phyloP scores from a whole-genome alignment of 2,329 filamentous ascomycete genomes.

The Fusarium phyllophilum region DNA sequence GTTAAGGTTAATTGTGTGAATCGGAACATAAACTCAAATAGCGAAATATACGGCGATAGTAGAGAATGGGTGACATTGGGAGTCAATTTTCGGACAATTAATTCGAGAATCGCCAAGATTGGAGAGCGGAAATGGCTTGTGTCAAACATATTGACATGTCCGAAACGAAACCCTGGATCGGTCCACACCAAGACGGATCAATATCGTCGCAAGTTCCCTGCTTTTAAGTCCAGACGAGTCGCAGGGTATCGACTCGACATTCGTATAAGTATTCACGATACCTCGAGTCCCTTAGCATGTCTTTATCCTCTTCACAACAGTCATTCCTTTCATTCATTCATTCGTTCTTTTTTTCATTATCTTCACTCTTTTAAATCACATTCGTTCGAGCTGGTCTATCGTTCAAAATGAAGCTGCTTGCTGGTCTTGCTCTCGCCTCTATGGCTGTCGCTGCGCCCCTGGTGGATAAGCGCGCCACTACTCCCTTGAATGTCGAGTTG shows the following conservation, averaged over 20 bases:
- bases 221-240: conserved; percentile 2
- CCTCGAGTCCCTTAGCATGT: conserved; percentile 3
- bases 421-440: conserved; percentile 42
- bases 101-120: neutral
- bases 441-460: conserved; percentile 41
- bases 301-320: neutral
- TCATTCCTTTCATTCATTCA: conserved; percentile 14
- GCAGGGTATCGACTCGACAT: neutral
- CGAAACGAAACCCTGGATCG: conserved; percentile 22
- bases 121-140: neutral
- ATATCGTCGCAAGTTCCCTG: conserved; percentile 14
- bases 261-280: conserved; percentile 30
- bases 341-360: conserved; percentile 20
- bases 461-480: conserved; percentile 49
- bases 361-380: neutral
- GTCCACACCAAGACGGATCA: conserved; percentile 14
- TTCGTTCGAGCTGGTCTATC: conserved; percentile 28
- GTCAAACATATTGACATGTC: conserved; percentile 17
- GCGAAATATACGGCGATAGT: neutral
- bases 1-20: neutral
- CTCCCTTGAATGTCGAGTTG: conserved; percentile 57
- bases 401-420: conserved; percentile 44
- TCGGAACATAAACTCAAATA: neutral
- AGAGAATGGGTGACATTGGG: neutral
- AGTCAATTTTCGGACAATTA: neutral